phyloP scores from a whole-genome alignment of 176 grass and related monocot species.

The Ananas comosus region DNA sequence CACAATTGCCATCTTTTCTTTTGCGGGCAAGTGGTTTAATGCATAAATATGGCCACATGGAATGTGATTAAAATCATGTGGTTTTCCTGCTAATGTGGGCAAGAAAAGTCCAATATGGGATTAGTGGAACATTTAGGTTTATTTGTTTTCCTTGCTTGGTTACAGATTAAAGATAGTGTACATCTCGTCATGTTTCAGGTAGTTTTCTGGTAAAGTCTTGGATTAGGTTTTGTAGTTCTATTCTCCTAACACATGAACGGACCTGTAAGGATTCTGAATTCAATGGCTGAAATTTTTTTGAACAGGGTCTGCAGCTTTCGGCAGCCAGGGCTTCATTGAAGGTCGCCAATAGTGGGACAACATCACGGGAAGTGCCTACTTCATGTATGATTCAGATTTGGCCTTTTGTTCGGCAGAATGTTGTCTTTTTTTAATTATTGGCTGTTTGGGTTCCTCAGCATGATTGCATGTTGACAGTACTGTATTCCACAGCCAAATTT shows the following conservation, averaged over 20 bases:
- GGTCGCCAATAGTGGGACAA: constrained; percentile 16
- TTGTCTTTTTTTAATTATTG: constrained; percentile 21
- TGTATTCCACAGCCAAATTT: constrained; percentile 39
- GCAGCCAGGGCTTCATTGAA: constrained; percentile 70
- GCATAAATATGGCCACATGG: no score
- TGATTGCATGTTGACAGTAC: constrained; percentile 10
- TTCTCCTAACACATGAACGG: neutral
- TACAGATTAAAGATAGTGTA: neutral
- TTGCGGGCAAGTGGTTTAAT: no score
- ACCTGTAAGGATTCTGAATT: constrained; percentile 15
- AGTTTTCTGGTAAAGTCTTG: no score
- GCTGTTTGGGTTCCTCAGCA: constrained; percentile 1
- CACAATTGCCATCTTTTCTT: no score
- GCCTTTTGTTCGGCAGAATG: neutral
- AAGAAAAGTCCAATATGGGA: neutral
- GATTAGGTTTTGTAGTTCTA: neutral
- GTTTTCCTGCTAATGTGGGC: neutral
- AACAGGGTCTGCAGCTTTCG: constrained; percentile 73
- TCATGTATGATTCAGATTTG: constrained; percentile 33
- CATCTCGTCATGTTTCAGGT: neutral
- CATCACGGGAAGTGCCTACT: constrained; percentile 43
- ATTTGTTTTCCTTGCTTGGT: neutral
- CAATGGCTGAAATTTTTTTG: constrained; percentile 28
- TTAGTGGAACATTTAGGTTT: neutral
- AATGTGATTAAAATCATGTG: no score